Conservation (phyloP, 345 rosid species). For the Hypericum perforatum region DNA sequence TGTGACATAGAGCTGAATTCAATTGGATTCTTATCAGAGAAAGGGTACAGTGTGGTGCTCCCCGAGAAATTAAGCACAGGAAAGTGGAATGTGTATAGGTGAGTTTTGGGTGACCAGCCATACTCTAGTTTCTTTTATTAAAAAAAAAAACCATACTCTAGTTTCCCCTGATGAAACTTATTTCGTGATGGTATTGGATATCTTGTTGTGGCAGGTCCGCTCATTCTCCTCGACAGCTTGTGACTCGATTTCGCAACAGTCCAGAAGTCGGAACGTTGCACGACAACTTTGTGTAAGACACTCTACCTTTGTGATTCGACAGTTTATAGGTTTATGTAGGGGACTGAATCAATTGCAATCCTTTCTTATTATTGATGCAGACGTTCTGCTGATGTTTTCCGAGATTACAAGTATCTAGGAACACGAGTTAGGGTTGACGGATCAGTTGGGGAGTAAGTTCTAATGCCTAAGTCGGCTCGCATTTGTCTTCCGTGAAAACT, state of each 20-base stretch:
- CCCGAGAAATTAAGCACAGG: constrained; percentile 90
- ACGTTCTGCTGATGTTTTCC: constrained; percentile 58
- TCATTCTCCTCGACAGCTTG: constrained; percentile 63
- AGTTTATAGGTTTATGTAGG: too few relatives aligned
- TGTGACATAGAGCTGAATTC: neutral
- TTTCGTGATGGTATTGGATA: neutral
- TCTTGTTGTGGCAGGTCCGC: constrained; percentile 47
- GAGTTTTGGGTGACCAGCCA: neutral
- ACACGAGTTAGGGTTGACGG: constrained; percentile 81
- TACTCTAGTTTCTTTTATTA: neutral
- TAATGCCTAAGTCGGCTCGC: constrained; percentile 7
- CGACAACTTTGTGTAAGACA: constrained; percentile 81
- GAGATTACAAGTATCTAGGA: constrained; percentile 81
- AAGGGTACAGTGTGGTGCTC: constrained; percentile 78
- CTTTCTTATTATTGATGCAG: constrained; percentile 23
- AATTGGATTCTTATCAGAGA: constrained; percentile 41
- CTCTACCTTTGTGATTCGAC: constrained; percentile 6
- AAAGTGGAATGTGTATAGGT: constrained; percentile 94
- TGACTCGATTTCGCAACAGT: constrained; percentile 65
- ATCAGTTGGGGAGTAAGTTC: constrained; percentile 87
- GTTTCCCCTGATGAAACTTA: neutral
- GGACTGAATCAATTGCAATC: neutral
- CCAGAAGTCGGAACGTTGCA: constrained; percentile 85
- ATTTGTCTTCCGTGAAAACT: constrained; percentile 1
- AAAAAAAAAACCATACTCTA: too few relatives aligned